Evolutionary conservation across 2,329 filamentous ascomycete genomes (phyloP), one percentile per base, ranked within the genome.

Genomic region (Lojkania enalia): DNA sequence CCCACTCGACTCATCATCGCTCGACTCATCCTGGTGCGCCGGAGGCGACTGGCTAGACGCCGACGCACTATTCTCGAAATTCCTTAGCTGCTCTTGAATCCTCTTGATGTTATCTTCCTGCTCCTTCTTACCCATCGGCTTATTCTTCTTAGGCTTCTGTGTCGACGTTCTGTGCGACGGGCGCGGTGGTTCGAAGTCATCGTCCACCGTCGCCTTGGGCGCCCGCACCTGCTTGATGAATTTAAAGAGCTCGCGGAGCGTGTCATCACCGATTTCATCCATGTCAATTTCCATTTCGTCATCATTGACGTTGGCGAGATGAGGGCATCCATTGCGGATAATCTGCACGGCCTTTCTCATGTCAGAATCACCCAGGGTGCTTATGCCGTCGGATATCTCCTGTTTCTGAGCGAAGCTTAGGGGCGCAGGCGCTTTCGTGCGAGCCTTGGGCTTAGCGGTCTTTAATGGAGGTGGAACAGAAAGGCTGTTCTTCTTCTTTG

Each of bases 391-490:
- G 1, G 90, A 92, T 46, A 99, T 95, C 54, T 91, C 83, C 46
- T 94, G 89, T 76, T 97, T 97, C 72, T 99, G 90, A 3, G 86
- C 78, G 47, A 85, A 82, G 5, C 83, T 85, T 33, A 90, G 83
- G 61, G 88, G 81, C 42, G 80, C 79, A n/a, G 78, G 74, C 59
- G 82, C 84, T 63, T 79, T 80, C 29, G 70, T 53, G 44, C 77
- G 71, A 16, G 70, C 60, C 47, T 77, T 76, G 57, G 81, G 77
- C 40, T 74, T 71, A 46, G 56, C 45, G 5, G 61, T 31, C 49
- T 68, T 64, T 12, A 52, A 27, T 35, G 64, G 64, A 35, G 66
- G 57, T 11, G 63, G 58, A 25, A 67, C 59, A 16, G 58, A 42
- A 11, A 65, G 48, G 31, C 57, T 45, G 19, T 39, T 58, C 48